A percentile compares a stretch with the other conserved stretches of the same genome.
phyloP scores from a whole-genome alignment of 345 rosid genomes.

The Acer negundo region DNA sequence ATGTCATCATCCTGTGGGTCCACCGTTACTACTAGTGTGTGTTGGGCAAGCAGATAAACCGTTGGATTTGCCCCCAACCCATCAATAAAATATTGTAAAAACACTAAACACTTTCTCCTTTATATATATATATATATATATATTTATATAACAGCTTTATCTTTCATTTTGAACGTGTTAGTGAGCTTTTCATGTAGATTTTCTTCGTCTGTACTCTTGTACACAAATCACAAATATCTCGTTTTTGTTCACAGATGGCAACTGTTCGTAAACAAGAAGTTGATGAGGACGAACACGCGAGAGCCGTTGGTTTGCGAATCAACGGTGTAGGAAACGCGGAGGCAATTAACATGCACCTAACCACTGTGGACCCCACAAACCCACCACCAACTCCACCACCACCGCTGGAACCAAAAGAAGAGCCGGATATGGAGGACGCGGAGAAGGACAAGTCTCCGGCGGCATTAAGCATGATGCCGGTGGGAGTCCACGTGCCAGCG shows the following conservation, averaged over 20 bases:
- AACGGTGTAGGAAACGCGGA: conserved; percentile 11
- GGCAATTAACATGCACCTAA: background rate
- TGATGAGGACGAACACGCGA: conserved; percentile 13
- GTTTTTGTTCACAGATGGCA: background rate
- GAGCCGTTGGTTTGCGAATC: conserved; percentile 5
- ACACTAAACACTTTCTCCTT: background rate
- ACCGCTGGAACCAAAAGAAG: conserved; percentile 38
- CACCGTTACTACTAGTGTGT: background rate
- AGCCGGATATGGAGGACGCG: conserved; percentile 33
- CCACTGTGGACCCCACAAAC: conserved; percentile 10
- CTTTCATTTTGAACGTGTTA: background rate
- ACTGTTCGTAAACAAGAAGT: conserved; percentile 25
- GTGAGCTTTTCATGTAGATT: background rate
- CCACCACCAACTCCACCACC: conserved; percentile 8
- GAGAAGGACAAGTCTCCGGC: background rate
- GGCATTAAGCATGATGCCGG: conserved; percentile 24
- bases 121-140: no score
- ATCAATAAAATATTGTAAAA: background rate
- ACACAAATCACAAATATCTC: background rate
- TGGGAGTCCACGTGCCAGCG: conserved; percentile 39
- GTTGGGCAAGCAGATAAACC: conserved; percentile 17
- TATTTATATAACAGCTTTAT: background rate
- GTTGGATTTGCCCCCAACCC: conserved; percentile 23
- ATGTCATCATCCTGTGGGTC: conserved; percentile 26
- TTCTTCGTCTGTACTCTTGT: background rate